These are phyloP conservation scores for Picochlorum costavermella DNA, from an alignment of 139 green algal genomes.

Conservation along the genomic window DNA sequence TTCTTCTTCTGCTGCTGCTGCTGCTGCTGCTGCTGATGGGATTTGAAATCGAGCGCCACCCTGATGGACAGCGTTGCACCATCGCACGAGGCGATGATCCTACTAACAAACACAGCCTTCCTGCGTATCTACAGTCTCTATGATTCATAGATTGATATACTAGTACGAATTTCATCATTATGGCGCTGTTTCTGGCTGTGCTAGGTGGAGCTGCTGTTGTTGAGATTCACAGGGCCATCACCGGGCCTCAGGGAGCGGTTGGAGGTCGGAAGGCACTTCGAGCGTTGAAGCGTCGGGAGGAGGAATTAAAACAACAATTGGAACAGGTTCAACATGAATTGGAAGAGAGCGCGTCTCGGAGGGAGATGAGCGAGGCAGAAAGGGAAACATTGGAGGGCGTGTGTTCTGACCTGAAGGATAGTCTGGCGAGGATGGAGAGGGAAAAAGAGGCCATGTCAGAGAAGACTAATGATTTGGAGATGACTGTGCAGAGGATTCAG, in stretches of 20 bases:
- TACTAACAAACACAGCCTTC: no score
- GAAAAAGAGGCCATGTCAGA: slow-evolving; percentile 4
- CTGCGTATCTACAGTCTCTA: no score
- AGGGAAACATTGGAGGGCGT: slow-evolving; percentile 16
- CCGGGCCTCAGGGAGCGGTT: slow-evolving; percentile 3
- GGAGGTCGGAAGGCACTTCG: slow-evolving; percentile 12
- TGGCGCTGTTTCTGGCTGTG: slow-evolving; percentile 3
- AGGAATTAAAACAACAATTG: slow-evolving; percentile 17
- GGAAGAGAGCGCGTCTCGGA: background rate
- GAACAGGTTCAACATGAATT: slow-evolving; percentile 28
- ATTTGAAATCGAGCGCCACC: no score
- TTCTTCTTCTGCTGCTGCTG: no score
- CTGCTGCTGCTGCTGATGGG: no score
- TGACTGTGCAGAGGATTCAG: slow-evolving; percentile 7
- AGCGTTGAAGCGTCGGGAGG: slow-evolving; percentile 13
- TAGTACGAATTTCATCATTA: background rate
- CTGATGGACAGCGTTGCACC: no score
- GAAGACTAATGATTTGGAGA: slow-evolving; percentile 25
- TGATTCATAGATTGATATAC: background rate
- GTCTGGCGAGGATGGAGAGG: slow-evolving; percentile 9
- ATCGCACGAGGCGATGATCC: no score
- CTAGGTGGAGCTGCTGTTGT: slow-evolving; percentile 23
- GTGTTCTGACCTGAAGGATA: slow-evolving; percentile 2
- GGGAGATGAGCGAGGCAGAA: slow-evolving; percentile 19
- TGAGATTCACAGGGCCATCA: slow-evolving; percentile 26